A percentile compares a stretch with the other conserved stretches of the same genome.
phyloP scores from a whole-genome alignment of 176 grass and related monocot genomes.

The Musa schizocarpa region DNA sequence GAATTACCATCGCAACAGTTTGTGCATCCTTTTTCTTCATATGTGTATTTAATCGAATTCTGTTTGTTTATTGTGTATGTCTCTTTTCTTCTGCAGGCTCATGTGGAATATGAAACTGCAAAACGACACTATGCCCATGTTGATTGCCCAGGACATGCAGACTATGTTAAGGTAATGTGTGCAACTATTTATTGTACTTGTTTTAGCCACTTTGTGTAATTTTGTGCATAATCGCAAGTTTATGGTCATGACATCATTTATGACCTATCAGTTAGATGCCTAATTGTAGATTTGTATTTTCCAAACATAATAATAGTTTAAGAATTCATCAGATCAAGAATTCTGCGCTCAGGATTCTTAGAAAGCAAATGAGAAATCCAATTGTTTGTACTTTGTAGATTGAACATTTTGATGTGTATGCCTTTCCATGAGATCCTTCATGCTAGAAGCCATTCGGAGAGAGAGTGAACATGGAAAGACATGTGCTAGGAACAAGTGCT shows the following conservation, averaged over 20 bases:
- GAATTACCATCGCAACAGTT: slow-evolving; percentile 97
- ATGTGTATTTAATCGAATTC: neutral
- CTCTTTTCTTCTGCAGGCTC: slow-evolving; percentile 30
- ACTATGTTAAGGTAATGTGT: slow-evolving; percentile 82
- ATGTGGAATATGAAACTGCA: slow-evolving; percentile 64
- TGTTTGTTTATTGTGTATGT: neutral
- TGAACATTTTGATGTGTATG: no score
- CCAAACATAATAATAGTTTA: neutral
- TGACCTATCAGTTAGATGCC: neutral
- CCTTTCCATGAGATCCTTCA: no score
- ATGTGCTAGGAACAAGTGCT: no score
- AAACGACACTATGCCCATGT: slow-evolving; percentile 95
- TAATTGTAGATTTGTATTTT: neutral
- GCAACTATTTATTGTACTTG: neutral
- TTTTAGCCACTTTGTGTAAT: neutral
- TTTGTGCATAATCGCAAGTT: neutral
- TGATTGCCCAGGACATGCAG: slow-evolving; percentile 90
- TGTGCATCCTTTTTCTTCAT: neutral
- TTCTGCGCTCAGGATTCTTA: neutral
- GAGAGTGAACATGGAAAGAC: no score
- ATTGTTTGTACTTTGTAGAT: neutral
- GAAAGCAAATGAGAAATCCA: neutral
- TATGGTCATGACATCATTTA: neutral
- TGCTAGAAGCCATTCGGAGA: no score
- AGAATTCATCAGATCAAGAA: no score